Conservation (phyloP, 345 rosid genomes). For the Leavenworthia alabamica region DNA sequence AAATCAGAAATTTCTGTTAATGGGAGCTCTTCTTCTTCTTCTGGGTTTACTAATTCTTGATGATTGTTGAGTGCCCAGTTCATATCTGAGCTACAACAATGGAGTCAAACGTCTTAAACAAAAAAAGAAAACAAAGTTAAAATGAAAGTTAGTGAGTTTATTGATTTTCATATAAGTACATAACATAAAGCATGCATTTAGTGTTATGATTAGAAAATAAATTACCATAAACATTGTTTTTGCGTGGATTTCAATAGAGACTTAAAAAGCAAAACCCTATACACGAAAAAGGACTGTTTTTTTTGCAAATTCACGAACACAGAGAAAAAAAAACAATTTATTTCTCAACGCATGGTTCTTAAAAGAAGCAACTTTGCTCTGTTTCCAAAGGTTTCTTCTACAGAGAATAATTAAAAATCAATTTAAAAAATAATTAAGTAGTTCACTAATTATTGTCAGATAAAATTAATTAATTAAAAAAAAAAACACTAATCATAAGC, state of each 20-base stretch:
- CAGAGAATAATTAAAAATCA: slow-evolving; percentile 5
- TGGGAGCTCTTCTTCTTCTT: slow-evolving; percentile 5
- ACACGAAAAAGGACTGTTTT: slow-evolving; percentile 2
- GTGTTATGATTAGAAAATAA: slow-evolving; percentile 30
- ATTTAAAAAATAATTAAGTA: background rate
- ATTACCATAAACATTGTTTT: slow-evolving; percentile 45
- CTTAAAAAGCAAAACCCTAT: background rate
- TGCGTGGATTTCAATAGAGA: slow-evolving; percentile 33
- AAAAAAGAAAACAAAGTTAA: background rate
- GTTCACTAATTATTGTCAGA: slow-evolving; percentile 27
- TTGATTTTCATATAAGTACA: background rate
- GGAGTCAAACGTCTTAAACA: background rate
- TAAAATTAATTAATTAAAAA: slow-evolving; percentile 7
- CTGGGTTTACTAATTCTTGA: slow-evolving; percentile 21
- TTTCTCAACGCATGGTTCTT: slow-evolving; percentile 56
- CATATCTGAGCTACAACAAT: slow-evolving; percentile 44
- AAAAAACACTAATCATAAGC: slow-evolving; percentile 48
- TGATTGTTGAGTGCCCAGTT: slow-evolving; percentile 37
- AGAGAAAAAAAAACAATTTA: background rate
- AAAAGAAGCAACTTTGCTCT: slow-evolving; percentile 69
- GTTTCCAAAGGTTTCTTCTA: slow-evolving; percentile 42
- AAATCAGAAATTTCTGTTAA: background rate
- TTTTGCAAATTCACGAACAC: slow-evolving; percentile 13
- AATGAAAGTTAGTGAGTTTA: slow-evolving; percentile 1
- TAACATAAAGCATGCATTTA: slow-evolving; percentile 21